Base-by-base conservation (phyloP, 2,329 filamentous ascomycete genomes). In the Plectosphaerella cucumerina region DNA sequence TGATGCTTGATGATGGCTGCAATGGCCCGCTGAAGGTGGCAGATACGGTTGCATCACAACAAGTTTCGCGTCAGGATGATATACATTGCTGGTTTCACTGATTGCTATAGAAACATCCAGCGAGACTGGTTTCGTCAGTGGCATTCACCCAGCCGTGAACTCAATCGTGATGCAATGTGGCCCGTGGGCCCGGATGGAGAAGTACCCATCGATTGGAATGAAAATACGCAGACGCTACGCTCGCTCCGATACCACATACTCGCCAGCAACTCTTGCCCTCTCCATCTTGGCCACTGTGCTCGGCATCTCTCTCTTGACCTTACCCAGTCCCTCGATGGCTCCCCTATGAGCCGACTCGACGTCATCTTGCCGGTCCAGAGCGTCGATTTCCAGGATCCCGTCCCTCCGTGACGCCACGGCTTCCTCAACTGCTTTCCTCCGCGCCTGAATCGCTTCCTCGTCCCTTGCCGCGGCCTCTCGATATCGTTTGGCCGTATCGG, bases 201-300 rank as follows among this genome's bases (percentile, higher is more conserved):
- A 31, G 4, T 5, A 31, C 4, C 26, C 9, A 8, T 31, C 12
- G 6, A 8, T 3, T 10, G 26, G 12, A 8, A 31, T 31, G 26
- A 31, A 11, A 31, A 5, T 10, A 31, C 8, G 26, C 26, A 31
- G 26, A 31, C 26, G n/a, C 43, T 34, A 43, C 14, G 35, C 37
- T 10, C 59, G 49, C 59, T 71, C 70, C n/a, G 70, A 70, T 46
- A 78, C 70, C 8, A 81, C 79, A 63, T 84, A 84, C 57, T 80
- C 74, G 15, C 77, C 80, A 20, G 81, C 83, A 15, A 78, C 74
- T 54, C 78, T 71, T 51, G 84, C 83, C 65, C 82, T 74, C 71
- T 86, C 82, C 78, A 85, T 85, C 65, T 75, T 80, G 49, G 83
- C 84, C 60, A 84, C 80, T 4, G 79, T 77, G 18, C 79, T 74